Percentiles rank a stretch among this genome's conserved stretches.
Evolutionary conservation across 495 filamentous ascomycete genomes (phyloP).

Genomic region (Thozetella sp.): DNA sequence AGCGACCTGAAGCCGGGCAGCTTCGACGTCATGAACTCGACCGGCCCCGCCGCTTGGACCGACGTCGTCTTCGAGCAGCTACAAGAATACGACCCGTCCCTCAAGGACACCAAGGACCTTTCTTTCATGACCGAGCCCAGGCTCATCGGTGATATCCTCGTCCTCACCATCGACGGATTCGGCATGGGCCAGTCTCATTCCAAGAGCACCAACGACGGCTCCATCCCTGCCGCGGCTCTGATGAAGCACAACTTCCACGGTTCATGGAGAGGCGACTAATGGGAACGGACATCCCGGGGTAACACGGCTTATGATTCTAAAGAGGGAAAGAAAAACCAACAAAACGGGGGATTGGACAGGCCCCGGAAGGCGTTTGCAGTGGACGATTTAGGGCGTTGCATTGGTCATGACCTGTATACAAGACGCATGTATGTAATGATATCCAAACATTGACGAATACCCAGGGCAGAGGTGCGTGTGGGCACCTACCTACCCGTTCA

Average conservation of each 20-base stretch:
- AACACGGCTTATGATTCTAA: too few species aligned
- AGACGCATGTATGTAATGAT: too few species aligned
- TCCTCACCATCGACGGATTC: conserved; percentile 28
- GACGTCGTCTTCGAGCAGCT: conserved; percentile 24
- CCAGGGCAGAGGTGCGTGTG: too few species aligned
- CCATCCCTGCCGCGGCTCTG: conserved; percentile 15
- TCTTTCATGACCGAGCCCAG: conserved; percentile 21
- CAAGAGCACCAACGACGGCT: conserved; percentile 16
- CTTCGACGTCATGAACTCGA: conserved; percentile 28
- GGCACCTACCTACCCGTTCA: too few species aligned
- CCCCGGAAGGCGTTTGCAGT: too few species aligned
- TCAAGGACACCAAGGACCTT: conserved; percentile 15
- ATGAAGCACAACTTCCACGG: conserved; percentile 24
- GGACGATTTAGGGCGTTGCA: too few species aligned
- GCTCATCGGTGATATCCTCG: conserved; percentile 22
- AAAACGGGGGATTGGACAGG: too few species aligned
- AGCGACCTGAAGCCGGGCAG: conserved; percentile 20
- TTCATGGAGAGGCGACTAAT: conserved; percentile 21
- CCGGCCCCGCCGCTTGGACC: conserved; percentile 25
- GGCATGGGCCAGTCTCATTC: conserved; percentile 27
- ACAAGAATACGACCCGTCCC: conserved; percentile 9
- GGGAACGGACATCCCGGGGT: too few species aligned
- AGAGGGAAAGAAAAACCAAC: too few species aligned
- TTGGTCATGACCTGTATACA: too few species aligned
- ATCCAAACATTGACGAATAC: too few species aligned